These are phyloP conservation scores for Apostasia shenzhenica DNA, from an alignment of 106 monocot genomes.

Conservation along the genomic window DNA sequence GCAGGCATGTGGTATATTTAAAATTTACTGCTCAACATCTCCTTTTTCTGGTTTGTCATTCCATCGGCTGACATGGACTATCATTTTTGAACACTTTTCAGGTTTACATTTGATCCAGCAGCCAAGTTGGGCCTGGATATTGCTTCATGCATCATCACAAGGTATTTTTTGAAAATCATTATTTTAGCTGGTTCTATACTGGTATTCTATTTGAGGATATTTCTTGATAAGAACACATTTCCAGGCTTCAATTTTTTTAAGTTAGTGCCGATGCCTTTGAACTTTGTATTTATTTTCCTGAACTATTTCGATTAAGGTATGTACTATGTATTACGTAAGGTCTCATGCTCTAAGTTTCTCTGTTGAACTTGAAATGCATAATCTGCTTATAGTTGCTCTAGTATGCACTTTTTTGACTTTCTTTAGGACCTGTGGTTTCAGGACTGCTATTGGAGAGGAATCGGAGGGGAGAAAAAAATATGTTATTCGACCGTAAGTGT, in stretches of 20 bases:
- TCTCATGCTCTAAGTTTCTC: too few relatives aligned
- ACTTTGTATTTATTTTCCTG: background rate
- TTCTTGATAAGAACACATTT: background rate
- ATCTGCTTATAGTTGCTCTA: background rate
- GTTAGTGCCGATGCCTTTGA: background rate
- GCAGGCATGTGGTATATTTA: too few relatives aligned
- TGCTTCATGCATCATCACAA: slow-evolving; percentile 92
- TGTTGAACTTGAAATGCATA: background rate
- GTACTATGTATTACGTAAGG: too few relatives aligned
- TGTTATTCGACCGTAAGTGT: slow-evolving; percentile 92
- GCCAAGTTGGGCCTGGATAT: slow-evolving; percentile 82
- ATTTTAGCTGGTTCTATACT: background rate
- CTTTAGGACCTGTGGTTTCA: slow-evolving; percentile 18
- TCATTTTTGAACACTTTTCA: slow-evolving; percentile 19
- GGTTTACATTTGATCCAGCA: slow-evolving; percentile 85
- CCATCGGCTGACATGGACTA: too few relatives aligned
- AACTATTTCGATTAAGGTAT: too few relatives aligned
- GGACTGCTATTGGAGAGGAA: slow-evolving; percentile 86
- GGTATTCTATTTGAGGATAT: background rate
- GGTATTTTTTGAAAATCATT: slow-evolving; percentile 33
- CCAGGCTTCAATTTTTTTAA: background rate
- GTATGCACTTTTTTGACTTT: background rate
- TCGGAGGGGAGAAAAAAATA: slow-evolving; percentile 74
- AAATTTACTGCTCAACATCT: too few relatives aligned
- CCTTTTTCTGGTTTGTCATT: too few relatives aligned